Conservation (phyloP, 1,284 basidiomycete genomes). For the Entoloma clypeatum region DNA sequence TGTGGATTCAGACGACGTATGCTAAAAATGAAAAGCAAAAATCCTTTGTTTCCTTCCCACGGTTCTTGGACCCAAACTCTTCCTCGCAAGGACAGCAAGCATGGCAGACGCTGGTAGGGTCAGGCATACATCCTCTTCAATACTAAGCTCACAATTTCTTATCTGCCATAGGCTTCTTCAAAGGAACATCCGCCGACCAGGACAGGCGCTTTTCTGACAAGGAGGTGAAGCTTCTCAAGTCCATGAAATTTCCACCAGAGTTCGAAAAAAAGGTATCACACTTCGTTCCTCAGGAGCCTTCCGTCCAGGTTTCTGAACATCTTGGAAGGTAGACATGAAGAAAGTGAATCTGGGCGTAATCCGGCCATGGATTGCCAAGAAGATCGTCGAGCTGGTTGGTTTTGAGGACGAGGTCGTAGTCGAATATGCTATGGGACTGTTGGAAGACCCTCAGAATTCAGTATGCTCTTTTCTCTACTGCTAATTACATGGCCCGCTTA, state of each 20-base stretch:
- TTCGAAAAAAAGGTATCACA: constrained; percentile 79
- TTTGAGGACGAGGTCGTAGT: constrained; percentile 97
- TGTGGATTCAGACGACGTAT: no score
- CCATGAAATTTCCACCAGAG: constrained; percentile 86
- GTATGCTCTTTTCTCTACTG: no score
- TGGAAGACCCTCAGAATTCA: constrained; percentile 84
- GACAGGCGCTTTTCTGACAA: constrained; percentile 94
- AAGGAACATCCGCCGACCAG: constrained; percentile 81
- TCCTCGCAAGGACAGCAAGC: no score
- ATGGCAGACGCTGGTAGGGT: constrained; percentile 59
- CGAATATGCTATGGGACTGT: constrained; percentile 90
- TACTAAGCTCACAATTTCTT: constrained; percentile 22
- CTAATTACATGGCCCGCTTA: constrained; percentile 1
- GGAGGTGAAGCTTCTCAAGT: constrained; percentile 82
- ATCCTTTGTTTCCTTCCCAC: constrained; percentile 15
- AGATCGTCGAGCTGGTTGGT: constrained; percentile 84
- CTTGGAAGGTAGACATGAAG: constrained; percentile 80
- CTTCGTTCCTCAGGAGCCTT: not conserved
- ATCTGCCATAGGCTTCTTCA: constrained; percentile 68
- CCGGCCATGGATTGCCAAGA: constrained; percentile 91
- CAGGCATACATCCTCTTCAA: constrained; percentile 18
- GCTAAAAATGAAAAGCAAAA: no score
- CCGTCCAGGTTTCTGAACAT: not conserved
- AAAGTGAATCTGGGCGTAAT: constrained; percentile 91
- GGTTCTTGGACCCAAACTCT: constrained; percentile 7